phyloP scores from a whole-genome alignment of 371 early-diverging fungal genomes.

The Apophysomyces trapeziformis region DNA sequence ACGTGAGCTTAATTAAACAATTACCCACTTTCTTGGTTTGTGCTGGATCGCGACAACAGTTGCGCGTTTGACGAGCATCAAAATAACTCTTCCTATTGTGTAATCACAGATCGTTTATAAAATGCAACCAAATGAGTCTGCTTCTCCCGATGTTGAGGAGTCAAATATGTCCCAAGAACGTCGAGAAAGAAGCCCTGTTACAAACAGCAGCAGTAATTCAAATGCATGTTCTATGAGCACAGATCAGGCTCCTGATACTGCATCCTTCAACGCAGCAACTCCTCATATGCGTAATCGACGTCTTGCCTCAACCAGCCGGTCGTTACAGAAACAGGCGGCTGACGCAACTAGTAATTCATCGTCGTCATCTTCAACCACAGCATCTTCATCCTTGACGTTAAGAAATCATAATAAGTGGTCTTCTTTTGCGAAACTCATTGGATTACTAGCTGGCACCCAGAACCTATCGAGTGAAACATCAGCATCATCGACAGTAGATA shows the following conservation, averaged over 20 bases:
- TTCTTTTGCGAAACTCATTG: not conserved
- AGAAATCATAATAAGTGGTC: slow-evolving; percentile 1
- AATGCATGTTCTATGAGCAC: not conserved
- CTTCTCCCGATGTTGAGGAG: no score
- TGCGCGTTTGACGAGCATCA: no score
- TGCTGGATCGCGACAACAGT: no score
- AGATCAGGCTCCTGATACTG: not conserved
- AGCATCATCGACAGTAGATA: not conserved
- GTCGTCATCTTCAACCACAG: not conserved
- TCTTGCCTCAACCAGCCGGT: not conserved
- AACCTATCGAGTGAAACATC: not conserved
- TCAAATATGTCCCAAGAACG: no score
- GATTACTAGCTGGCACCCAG: not conserved
- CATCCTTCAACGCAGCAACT: not conserved
- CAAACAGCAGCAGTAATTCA: not conserved
- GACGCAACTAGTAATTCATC: not conserved
- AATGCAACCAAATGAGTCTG: no score
- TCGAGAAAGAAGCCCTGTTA: no score
- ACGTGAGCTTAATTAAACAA: no score
- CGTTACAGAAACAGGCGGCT: not conserved
- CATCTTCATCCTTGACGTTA: not conserved
- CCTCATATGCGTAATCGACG: not conserved
- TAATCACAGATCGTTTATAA: no score
- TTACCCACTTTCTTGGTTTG: no score
- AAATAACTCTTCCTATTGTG: no score